Conservation (phyloP, 2,329 filamentous ascomycete species). For the Chaetomiaceae sp. region DNA sequence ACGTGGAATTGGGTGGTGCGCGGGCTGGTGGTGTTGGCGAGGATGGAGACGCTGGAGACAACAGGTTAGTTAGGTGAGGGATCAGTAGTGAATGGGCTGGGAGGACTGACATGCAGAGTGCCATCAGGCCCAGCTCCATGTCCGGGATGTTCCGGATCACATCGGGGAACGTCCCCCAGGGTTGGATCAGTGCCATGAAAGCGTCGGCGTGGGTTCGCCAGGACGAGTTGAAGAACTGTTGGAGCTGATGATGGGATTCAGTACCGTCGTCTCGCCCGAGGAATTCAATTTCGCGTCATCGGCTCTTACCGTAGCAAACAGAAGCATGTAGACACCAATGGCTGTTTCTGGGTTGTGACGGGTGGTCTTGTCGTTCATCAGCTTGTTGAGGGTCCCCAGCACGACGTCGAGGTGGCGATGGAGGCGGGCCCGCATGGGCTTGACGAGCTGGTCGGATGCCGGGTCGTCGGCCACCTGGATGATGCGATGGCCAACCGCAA, state of each 20-base stretch:
- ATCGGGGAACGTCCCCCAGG: constrained; percentile 19
- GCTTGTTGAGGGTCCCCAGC: constrained; percentile 15
- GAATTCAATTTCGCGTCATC: not conserved
- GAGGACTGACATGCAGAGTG: constrained; percentile 12
- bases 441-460: not conserved
- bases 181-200: constrained; percentile 21
- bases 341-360: constrained; percentile 6
- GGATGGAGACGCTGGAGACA: constrained; percentile 4
- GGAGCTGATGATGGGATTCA: constrained; percentile 4
- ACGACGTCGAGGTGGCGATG: constrained; percentile 21
- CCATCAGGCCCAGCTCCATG: constrained; percentile 14
- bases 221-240: constrained; percentile 14
- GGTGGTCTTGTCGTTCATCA: constrained; percentile 8
- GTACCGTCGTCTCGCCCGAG: no score
- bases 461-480: constrained; percentile 10
- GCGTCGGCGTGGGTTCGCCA: constrained; percentile 23
- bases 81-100: not conserved
- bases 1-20: constrained; percentile 9
- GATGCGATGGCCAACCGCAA: constrained; percentile 17
- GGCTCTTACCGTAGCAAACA: constrained; percentile 16
- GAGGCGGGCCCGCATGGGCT: constrained; percentile 15
- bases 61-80: not conserved
- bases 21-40: constrained; percentile 23
- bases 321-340: constrained; percentile 13
- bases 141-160: constrained; percentile 16